These are phyloP conservation scores for Conoideocrella luteorostrata DNA, from an alignment of 2,329 filamentous ascomycete genomes.

Conservation along the genomic window DNA sequence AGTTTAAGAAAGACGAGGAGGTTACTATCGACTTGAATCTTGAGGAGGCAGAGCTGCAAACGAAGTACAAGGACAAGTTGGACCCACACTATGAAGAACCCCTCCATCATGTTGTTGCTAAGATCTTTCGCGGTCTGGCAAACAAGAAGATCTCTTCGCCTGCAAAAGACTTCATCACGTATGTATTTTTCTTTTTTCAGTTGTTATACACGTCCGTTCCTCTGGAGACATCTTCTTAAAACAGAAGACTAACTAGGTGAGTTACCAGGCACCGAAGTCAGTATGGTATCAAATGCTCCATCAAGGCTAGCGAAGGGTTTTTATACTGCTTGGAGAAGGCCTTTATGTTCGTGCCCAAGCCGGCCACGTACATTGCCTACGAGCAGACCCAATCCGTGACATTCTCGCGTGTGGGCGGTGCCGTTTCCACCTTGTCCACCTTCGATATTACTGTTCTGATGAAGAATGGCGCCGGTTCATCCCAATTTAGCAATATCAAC, in stretches of 20 bases:
- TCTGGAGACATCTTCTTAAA: no score
- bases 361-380: slow-evolving; percentile 92
- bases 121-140: slow-evolving; percentile 89
- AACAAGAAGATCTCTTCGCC: slow-evolving; percentile 94
- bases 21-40: slow-evolving; percentile 95
- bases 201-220: no score
- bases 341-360: slow-evolving; percentile 98
- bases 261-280: slow-evolving; percentile 71
- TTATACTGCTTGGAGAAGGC: slow-evolving; percentile 96
- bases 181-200: no score
- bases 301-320: slow-evolving; percentile 98
- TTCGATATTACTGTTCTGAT: slow-evolving; percentile 94
- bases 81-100: slow-evolving; percentile 88
- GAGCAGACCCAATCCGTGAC: slow-evolving; percentile 88
- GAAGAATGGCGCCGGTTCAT: slow-evolving; percentile 80
- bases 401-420: slow-evolving; percentile 91
- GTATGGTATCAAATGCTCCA: slow-evolving; percentile 97
- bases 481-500: slow-evolving; percentile 99
- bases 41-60: slow-evolving; percentile 78
- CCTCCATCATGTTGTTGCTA: slow-evolving; percentile 85
- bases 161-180: slow-evolving; percentile 87
- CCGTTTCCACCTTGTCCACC: slow-evolving; percentile 86
- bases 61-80: slow-evolving; percentile 83
- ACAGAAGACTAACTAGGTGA: not conserved
- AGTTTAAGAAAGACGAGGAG: slow-evolving; percentile 96